Evolutionary conservation across 75 land plant genomes (phyloP).

Genomic region (Picea sitchensis): DNA sequence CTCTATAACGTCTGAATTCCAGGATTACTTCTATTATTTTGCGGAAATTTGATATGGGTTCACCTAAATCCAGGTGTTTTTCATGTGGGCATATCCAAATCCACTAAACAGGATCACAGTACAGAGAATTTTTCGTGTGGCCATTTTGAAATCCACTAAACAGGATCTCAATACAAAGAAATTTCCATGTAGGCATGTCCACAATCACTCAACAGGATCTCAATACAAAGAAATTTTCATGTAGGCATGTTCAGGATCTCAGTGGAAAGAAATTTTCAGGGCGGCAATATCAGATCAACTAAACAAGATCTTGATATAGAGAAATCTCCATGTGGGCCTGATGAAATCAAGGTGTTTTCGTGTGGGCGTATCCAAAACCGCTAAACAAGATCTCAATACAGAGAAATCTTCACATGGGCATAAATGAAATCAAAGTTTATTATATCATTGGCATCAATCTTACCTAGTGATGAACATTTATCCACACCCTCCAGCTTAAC

Average conservation of each 20-base stretch:
- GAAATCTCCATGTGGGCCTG: too few species aligned
- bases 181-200: background rate
- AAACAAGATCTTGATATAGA: too few species aligned
- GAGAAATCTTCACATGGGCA: background rate
- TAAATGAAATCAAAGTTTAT: slow-evolving; percentile 1
- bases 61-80: background rate
- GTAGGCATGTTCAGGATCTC: background rate
- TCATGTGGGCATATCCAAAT: background rate
- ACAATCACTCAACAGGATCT: too few species aligned
- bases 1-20: slow-evolving; percentile 7
- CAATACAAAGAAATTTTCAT: background rate
- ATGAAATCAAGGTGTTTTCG: background rate
- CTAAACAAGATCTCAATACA: background rate
- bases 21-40: background rate
- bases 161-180: too few species aligned
- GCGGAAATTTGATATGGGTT: background rate
- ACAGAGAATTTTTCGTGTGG: background rate
- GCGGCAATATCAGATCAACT: too few species aligned
- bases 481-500: slow-evolving; percentile 72
- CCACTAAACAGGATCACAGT: too few species aligned
- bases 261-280: too few species aligned
- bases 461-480: slow-evolving; percentile 80
- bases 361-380: too few species aligned
- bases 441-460: slow-evolving; percentile 16
- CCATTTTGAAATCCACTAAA: too few species aligned